Evolutionary conservation across 1,139 yeast genomes (phyloP).

Genomic region (Torulaspora pretoriensis): DNA sequence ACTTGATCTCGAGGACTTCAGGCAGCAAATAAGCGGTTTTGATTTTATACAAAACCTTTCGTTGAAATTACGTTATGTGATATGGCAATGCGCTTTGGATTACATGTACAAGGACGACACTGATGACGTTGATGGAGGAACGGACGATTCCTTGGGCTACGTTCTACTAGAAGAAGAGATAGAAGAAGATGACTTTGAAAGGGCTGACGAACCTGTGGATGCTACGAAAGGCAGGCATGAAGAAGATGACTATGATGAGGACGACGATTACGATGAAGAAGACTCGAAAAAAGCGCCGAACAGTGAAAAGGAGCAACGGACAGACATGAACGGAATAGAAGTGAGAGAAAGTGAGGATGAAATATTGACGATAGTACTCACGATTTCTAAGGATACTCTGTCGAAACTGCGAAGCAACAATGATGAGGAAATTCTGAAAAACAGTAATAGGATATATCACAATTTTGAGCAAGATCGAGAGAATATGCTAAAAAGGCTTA

Average conservation of each 20-base stretch:
- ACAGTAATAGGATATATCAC: conserved; percentile 65
- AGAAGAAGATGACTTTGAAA: neutral
- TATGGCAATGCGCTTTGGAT: conserved; percentile 74
- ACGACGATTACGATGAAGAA: conserved; percentile 31
- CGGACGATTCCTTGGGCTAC: conserved; percentile 26
- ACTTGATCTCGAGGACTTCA: conserved; percentile 38
- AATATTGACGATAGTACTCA: conserved; percentile 31
- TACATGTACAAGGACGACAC: conserved; percentile 40
- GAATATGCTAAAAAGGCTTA: conserved; percentile 69
- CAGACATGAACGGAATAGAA: conserved; percentile 11
- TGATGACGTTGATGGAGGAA: conserved; percentile 27
- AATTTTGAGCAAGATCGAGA: conserved; percentile 80
- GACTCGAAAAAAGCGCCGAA: conserved; percentile 34
- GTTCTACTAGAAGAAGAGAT: conserved; percentile 26
- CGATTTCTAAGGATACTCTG: conserved; percentile 32
- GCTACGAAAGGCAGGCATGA: conserved; percentile 4
- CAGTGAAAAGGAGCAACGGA: neutral
- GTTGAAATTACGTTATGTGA: conserved; percentile 58
- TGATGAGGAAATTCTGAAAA: conserved; percentile 39
- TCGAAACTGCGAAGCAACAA: conserved; percentile 28
- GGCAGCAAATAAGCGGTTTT: conserved; percentile 44
- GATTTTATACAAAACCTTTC: conserved; percentile 54
- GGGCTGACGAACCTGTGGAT: conserved; percentile 5
- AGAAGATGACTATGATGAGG: conserved; percentile 37
- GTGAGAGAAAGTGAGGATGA: conserved; percentile 24